Percentiles rank a stretch among this genome's conserved stretches.
Evolutionary conservation across 148 eudicot genomes (phyloP).

Genomic region (Camellia granthamiana): DNA sequence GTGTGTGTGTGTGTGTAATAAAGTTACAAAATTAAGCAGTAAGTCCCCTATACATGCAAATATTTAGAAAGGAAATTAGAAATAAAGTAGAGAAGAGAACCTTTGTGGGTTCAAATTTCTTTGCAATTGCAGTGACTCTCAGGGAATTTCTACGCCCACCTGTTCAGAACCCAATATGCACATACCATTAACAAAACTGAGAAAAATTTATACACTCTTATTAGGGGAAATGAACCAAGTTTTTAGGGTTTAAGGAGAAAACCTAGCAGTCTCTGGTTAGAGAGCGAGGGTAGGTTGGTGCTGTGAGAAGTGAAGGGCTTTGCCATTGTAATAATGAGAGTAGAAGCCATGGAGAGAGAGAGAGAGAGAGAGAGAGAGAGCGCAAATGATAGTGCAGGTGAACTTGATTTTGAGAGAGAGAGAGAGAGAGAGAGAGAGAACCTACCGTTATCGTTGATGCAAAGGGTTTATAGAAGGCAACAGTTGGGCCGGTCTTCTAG

Average conservation of each 20-base stretch:
- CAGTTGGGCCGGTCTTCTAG: neutral
- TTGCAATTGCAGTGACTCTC: constrained; percentile 59
- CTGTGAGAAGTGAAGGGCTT: constrained; percentile 37
- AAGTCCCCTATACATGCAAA: too few relatives aligned
- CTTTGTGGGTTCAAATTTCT: constrained; percentile 71
- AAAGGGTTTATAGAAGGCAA: neutral
- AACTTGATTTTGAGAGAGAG: neutral
- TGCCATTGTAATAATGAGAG: constrained; percentile 32
- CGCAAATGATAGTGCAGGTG: neutral
- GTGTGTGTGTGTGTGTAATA: too few relatives aligned
- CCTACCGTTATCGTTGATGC: neutral
- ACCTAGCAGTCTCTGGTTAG: constrained; percentile 36
- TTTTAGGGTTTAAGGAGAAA: constrained; percentile 8
- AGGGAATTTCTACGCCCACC: constrained; percentile 42
- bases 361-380: constrained; percentile 17
- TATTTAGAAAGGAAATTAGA: neutral
- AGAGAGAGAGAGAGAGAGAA: neutral
- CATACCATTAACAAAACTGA: neutral
- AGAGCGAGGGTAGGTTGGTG: constrained; percentile 21
- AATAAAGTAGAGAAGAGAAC: constrained; percentile 21
- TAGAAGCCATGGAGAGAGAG: constrained; percentile 51
- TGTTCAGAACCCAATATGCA: constrained; percentile 17
- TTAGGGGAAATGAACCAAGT: too few relatives aligned
- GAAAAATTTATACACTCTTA: neutral
- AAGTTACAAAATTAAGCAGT: too few relatives aligned